These are phyloP conservation scores for Boletus subcaerulescens DNA, from an alignment of 768 basidiomycete genomes.

Conservation along the genomic window DNA sequence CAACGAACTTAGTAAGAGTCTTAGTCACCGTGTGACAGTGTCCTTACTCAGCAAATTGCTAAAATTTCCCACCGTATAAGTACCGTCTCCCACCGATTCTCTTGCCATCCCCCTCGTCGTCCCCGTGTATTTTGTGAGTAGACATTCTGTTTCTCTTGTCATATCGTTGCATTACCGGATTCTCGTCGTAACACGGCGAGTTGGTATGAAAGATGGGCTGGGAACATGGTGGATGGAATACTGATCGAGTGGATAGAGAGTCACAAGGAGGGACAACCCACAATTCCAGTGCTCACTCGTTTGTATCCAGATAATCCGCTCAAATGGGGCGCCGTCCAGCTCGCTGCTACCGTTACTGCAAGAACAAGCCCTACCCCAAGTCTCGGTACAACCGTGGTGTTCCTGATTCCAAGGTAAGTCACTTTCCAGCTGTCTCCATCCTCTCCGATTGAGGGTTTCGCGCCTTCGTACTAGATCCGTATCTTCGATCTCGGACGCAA, in stretches of 20 bases:
- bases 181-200: neutral
- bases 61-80: slow-evolving; percentile 24
- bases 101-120: slow-evolving; percentile 2
- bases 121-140: slow-evolving; percentile 24
- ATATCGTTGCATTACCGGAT: neutral
- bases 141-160: neutral
- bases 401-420: slow-evolving; percentile 82
- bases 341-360: slow-evolving; percentile 98
- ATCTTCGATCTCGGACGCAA: slow-evolving; percentile 97
- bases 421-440: neutral
- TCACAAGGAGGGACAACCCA: neutral
- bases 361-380: slow-evolving; percentile 98
- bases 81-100: neutral
- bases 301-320: slow-evolving; percentile 10
- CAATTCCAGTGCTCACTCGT: slow-evolving; percentile 4
- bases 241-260: slow-evolving; percentile 9
- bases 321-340: slow-evolving; percentile 96
- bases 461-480: slow-evolving; percentile 62
- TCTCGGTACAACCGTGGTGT: slow-evolving; percentile 98
- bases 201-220: neutral
- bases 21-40: neutral
- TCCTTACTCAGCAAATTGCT: slow-evolving; percentile 17
- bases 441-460: neutral
- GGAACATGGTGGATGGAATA: slow-evolving; percentile 14
- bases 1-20: too few relatives aligned